These are phyloP conservation scores for Populus deltoides DNA, from an alignment of 345 rosid species.

Conservation along the genomic window DNA sequence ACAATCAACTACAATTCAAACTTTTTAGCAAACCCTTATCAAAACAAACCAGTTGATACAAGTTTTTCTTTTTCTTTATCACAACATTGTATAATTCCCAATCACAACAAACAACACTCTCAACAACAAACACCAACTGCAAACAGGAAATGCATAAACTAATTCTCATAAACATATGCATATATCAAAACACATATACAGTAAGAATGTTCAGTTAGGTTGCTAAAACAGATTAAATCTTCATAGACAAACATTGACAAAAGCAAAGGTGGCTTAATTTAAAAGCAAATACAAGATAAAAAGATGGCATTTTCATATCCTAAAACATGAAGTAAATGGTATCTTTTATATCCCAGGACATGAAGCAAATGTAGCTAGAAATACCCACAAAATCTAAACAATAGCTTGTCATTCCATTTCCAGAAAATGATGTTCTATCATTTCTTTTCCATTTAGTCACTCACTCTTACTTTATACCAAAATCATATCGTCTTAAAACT, in stretches of 20 bases:
- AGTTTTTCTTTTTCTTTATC: background rate
- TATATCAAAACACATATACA: background rate
- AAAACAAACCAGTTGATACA: conserved; percentile 15
- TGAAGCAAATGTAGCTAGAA: conserved; percentile 32
- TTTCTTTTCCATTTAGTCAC: conserved; percentile 2
- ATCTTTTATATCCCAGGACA: conserved; percentile 8
- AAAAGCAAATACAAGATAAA: conserved; percentile 19
- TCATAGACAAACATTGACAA: background rate
- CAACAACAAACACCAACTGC: background rate
- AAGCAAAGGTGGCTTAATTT: conserved; percentile 7
- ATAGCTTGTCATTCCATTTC: conserved; percentile 17
- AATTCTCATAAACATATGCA: background rate
- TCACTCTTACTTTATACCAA: background rate
- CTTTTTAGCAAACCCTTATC: background rate
- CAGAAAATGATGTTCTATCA: conserved; percentile 4
- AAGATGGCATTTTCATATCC: background rate
- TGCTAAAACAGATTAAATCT: background rate
- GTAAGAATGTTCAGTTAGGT: background rate
- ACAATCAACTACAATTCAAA: conserved; percentile 7
- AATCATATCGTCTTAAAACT: background rate
- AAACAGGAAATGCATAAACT: background rate
- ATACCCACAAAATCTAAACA: conserved; percentile 9
- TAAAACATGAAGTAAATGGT: conserved; percentile 28
- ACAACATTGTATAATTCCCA: background rate
- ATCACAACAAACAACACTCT: conserved; percentile 6